Conservation (phyloP, 1,139 yeast genomes). For the Yamadazyma oceani region DNA sequence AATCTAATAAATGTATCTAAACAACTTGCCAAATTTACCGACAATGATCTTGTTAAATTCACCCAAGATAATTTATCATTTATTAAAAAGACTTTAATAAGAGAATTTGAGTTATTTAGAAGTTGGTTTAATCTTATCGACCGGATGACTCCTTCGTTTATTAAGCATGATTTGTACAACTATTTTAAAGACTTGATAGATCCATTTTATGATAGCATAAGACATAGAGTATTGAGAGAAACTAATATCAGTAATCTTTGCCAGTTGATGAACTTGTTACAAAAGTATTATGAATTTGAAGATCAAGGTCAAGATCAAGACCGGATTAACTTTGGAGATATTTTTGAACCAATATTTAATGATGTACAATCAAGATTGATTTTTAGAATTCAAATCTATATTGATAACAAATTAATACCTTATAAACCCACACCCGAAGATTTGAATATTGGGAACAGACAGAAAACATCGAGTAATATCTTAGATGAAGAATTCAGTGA, state of each 20-base stretch:
- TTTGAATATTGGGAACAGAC: slow-evolving; percentile 52
- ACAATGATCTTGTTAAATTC: slow-evolving; percentile 45
- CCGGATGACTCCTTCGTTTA: slow-evolving; percentile 17
- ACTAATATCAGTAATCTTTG: slow-evolving; percentile 65
- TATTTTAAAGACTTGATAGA: slow-evolving; percentile 69
- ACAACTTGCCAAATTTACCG: slow-evolving; percentile 18
- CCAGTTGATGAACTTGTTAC: slow-evolving; percentile 70
- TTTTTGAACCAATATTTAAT: slow-evolving; percentile 69
- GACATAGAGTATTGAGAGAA: slow-evolving; percentile 70
- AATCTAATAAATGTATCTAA: slow-evolving; percentile 40
- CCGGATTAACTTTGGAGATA: slow-evolving; percentile 46
- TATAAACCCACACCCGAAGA: slow-evolving; percentile 71
- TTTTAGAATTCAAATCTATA: slow-evolving; percentile 71
- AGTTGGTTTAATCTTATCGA: slow-evolving; percentile 41
- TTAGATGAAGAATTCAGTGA: slow-evolving; percentile 38
- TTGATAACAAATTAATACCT: slow-evolving; percentile 64
- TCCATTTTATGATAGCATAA: slow-evolving; percentile 69
- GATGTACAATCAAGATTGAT: slow-evolving; percentile 81
- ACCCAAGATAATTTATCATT: slow-evolving; percentile 61
- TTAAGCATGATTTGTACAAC: slow-evolving; percentile 38
- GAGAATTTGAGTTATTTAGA: slow-evolving; percentile 60
- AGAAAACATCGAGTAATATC: slow-evolving; percentile 28
- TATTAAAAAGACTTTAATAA: slow-evolving; percentile 56
- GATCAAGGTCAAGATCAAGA: slow-evolving; percentile 35
- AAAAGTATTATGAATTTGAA: slow-evolving; percentile 66